A percentile compares a stretch with the other conserved stretches of the same genome.
Conservation (phyloP, 805 yeast species). For the Ogataea angusta region DNA sequence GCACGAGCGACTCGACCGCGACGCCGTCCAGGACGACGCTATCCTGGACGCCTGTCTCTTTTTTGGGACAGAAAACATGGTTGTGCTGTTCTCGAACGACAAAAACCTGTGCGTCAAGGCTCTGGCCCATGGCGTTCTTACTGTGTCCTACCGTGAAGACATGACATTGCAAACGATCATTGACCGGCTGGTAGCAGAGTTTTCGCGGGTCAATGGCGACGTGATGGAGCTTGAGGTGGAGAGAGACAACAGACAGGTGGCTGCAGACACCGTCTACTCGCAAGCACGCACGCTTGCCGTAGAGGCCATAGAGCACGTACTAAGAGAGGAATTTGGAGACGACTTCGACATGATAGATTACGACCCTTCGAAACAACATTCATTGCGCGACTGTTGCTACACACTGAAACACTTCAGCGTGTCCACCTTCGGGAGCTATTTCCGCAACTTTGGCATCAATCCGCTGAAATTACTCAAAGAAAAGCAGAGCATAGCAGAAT, state of each 20-base stretch:
- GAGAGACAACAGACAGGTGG: not conserved
- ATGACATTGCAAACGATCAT: constrained; percentile 47
- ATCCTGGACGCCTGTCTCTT: constrained; percentile 82
- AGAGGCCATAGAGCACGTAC: constrained; percentile 47
- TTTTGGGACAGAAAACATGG: constrained; percentile 44
- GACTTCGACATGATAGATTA: constrained; percentile 54
- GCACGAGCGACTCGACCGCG: constrained; percentile 47
- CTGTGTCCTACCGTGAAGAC: constrained; percentile 50
- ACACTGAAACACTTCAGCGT: constrained; percentile 47
- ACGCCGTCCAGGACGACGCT: constrained; percentile 65
- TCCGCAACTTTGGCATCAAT: constrained; percentile 24
- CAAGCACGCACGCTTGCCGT: constrained; percentile 42
- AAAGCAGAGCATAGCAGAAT: constrained; percentile 18
- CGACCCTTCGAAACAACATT: constrained; percentile 32
- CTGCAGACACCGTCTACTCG: constrained; percentile 27
- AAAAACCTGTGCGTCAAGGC: constrained; percentile 81
- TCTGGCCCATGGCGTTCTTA: constrained; percentile 57
- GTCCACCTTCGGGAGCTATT: constrained; percentile 55
- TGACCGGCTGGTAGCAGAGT: constrained; percentile 29
- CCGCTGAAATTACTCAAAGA: constrained; percentile 21
- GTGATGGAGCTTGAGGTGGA: constrained; percentile 14
- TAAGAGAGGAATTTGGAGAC: constrained; percentile 55
- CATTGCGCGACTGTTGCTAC: constrained; percentile 42
- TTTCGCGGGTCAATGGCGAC: constrained; percentile 11
- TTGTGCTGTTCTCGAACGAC: constrained; percentile 75